phyloP scores from a whole-genome alignment of 495 filamentous ascomycete genomes.

The Jackrogersella multiformis region DNA sequence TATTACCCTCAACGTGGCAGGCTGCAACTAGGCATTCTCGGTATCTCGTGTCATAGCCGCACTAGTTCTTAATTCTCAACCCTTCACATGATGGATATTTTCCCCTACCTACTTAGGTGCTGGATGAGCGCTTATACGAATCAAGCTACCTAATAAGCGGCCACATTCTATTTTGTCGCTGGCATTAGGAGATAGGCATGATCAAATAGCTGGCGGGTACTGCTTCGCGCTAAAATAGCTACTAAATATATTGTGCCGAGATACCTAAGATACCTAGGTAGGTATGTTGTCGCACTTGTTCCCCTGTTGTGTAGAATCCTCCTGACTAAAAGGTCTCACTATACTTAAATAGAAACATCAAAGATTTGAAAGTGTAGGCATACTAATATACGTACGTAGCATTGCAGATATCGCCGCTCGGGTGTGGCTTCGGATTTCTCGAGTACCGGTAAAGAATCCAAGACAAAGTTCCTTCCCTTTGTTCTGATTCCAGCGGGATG shows the following conservation, averaged over 20 bases:
- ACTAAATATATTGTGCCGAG: not conserved
- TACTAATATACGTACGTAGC: not conserved
- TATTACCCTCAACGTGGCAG: not conserved
- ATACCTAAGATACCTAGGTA: not conserved
- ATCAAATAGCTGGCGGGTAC: not conserved
- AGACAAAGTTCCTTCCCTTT: not conserved
- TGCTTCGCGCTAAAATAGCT: conserved; percentile 21
- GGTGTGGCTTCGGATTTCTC: conserved; percentile 1
- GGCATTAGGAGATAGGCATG: not conserved
- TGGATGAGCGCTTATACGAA: not conserved
- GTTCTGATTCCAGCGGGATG: not conserved
- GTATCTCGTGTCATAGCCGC: not conserved
- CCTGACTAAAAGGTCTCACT: conserved; percentile 1
- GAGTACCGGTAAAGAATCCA: not conserved
- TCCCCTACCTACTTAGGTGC: not conserved
- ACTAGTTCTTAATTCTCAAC: no score
- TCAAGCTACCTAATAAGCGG: no score
- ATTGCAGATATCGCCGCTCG: not conserved
- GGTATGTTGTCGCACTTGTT: not conserved
- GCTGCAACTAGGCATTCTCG: not conserved
- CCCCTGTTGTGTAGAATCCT: conserved; percentile 9
- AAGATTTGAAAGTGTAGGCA: not conserved
- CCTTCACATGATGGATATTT: no score
- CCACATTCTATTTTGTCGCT: not conserved
- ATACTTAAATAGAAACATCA: not conserved